These are phyloP conservation scores for Tricholoma furcatifolium DNA, from an alignment of 768 basidiomycete species.

Conservation along the genomic window DNA sequence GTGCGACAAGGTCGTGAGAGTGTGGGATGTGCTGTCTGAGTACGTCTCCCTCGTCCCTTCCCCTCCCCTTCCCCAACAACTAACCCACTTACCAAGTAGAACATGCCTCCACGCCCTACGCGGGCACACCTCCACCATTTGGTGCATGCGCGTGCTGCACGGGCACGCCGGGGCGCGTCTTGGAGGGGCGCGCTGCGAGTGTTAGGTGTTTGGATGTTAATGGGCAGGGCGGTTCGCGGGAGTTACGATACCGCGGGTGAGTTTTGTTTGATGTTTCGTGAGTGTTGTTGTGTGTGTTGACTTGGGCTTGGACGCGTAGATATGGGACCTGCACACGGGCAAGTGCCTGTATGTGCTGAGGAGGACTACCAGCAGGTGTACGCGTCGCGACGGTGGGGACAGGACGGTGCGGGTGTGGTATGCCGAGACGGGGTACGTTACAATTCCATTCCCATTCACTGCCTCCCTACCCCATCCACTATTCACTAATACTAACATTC, in stretches of 20 bases:
- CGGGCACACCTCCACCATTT: slow-evolving; percentile 89
- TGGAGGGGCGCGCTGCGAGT: slow-evolving; percentile 76
- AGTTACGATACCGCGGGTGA: slow-evolving; percentile 89
- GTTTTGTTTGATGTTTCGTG: too few relatives aligned
- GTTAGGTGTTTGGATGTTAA: slow-evolving; percentile 89
- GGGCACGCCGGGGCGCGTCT: slow-evolving; percentile 61
- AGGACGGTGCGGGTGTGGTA: slow-evolving; percentile 95
- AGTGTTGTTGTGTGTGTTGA: neutral
- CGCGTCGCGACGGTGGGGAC: slow-evolving; percentile 83
- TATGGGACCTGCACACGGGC: slow-evolving; percentile 92
- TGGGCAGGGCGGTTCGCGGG: slow-evolving; percentile 81
- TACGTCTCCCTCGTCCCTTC: neutral
- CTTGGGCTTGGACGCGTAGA: too few relatives aligned
- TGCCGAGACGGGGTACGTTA: slow-evolving; percentile 73
- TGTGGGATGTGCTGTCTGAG: slow-evolving; percentile 93
- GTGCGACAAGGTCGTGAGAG: slow-evolving; percentile 87
- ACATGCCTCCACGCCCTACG: slow-evolving; percentile 75
- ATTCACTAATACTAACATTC: too few relatives aligned
- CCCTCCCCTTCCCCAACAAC: neutral
- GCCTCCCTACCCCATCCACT: too few relatives aligned
- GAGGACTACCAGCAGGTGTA: slow-evolving; percentile 82
- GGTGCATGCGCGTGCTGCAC: slow-evolving; percentile 87
- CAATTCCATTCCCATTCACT: neutral
- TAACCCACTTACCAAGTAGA: slow-evolving; percentile 21
- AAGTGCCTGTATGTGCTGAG: slow-evolving; percentile 77